A percentile compares a stretch with the other conserved stretches of the same genome.
phyloP scores from a whole-genome alignment of 192 early-diverging fungal genomes.

The Piromyces sp. region DNA sequence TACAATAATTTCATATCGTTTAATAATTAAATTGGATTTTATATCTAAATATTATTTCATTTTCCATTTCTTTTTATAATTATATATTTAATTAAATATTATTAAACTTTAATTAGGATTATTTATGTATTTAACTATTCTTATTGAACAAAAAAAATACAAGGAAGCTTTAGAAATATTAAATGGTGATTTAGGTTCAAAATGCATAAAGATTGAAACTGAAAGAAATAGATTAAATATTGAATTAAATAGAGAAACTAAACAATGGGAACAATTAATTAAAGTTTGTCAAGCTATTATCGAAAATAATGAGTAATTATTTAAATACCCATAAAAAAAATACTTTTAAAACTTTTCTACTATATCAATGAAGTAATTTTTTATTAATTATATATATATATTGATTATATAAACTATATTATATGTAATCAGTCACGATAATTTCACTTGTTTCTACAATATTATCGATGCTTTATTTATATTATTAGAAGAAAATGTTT shows the following conservation, averaged over 20 bases:
- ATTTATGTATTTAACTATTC: constrained; percentile 54
- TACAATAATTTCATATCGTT: no score
- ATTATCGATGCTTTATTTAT: not conserved
- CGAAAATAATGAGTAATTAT: not conserved
- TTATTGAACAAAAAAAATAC: constrained; percentile 50
- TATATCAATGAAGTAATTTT: no score
- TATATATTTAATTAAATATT: no score
- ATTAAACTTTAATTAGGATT: constrained; percentile 26
- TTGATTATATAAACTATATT: no score
- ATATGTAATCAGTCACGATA: not conserved
- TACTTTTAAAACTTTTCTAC: no score
- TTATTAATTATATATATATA: no score
- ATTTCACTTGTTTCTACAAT: not conserved
- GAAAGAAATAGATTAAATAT: not conserved
- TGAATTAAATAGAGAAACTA: not conserved
- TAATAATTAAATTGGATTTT: no score
- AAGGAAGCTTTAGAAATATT: constrained; percentile 46
- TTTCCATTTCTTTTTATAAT: no score
- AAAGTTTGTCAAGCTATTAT: not conserved
- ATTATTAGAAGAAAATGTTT: not conserved
- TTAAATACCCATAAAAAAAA: no score
- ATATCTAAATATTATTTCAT: no score
- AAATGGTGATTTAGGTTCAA: constrained; percentile 33
- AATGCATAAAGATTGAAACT: constrained; percentile 14
- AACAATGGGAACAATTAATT: not conserved